Percentiles rank a stretch among this genome's conserved stretches.
Conservation (phyloP, 2,329 filamentous ascomycete genomes). For the Huntiella decipiens region DNA sequence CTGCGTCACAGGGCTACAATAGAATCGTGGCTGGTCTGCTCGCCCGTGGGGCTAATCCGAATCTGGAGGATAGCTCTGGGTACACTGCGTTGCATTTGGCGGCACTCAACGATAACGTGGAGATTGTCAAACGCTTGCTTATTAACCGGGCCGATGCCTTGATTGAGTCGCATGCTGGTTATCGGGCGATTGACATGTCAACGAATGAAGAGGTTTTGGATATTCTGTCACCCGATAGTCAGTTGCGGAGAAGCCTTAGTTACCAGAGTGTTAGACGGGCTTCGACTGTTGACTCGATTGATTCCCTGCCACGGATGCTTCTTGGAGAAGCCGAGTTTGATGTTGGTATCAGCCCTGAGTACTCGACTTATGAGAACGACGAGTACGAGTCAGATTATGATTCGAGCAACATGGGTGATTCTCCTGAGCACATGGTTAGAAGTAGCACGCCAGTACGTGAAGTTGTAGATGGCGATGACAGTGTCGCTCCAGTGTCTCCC, state of each 20-base stretch:
- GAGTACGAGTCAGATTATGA: conserved; percentile 16
- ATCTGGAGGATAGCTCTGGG: conserved; percentile 57
- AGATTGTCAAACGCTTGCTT: conserved; percentile 59
- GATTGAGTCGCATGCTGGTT: conserved; percentile 23
- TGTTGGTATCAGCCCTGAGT: conserved; percentile 18
- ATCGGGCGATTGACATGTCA: conserved; percentile 7
- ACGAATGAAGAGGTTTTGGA: conserved; percentile 1
- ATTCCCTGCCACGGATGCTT: conserved; percentile 8
- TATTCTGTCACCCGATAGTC: conserved; percentile 10
- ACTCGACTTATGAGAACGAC: conserved; percentile 26
- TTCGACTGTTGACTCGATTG: conserved; percentile 7
- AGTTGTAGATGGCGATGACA: conserved; percentile 1
- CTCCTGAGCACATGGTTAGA: neutral
- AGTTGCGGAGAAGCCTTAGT: conserved; percentile 10
- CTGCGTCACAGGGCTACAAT: conserved; percentile 54
- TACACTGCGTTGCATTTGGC: conserved; percentile 72
- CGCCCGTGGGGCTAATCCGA: conserved; percentile 57
- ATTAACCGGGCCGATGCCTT: conserved; percentile 54
- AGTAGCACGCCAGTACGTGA: conserved; percentile 2
- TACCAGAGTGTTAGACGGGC: conserved; percentile 4
- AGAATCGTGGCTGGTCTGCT: conserved; percentile 61
- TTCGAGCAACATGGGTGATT: neutral
- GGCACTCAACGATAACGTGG: conserved; percentile 52
- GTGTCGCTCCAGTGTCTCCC: conserved; percentile 18
- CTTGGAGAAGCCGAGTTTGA: neutral